Conservation (phyloP, 2,329 filamentous ascomycete genomes). For the Paecilomyces dactylethromorphus region DNA sequence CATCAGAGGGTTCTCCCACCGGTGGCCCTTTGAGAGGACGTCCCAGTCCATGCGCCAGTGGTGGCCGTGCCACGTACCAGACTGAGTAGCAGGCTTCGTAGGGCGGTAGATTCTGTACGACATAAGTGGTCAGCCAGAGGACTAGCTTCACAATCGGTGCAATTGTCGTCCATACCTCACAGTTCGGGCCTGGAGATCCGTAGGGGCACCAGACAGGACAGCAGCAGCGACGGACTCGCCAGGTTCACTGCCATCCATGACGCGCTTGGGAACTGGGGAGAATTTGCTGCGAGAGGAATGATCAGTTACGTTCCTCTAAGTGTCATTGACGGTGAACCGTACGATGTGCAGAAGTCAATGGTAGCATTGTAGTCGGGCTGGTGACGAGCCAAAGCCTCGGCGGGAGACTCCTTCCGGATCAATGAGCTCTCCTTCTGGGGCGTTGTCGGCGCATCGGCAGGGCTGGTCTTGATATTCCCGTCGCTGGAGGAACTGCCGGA, state of each 20-base stretch:
- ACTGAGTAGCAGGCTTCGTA: constrained; percentile 92
- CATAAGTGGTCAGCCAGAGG: not conserved
- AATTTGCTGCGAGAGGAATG: constrained; percentile 57
- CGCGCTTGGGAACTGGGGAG: constrained; percentile 80
- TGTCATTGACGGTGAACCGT: constrained; percentile 30
- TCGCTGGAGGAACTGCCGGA: constrained; percentile 47
- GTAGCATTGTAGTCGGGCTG: constrained; percentile 75
- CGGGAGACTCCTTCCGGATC: constrained; percentile 45
- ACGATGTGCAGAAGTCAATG: constrained; percentile 89
- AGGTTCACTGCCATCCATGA: constrained; percentile 87
- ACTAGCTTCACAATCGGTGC: not conserved
- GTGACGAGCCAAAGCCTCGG: constrained; percentile 53
- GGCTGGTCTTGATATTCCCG: constrained; percentile 34
- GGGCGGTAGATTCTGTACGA: constrained; percentile 76
- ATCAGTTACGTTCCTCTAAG: constrained; percentile 18
- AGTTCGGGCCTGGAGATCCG: constrained; percentile 87
- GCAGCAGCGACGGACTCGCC: constrained; percentile 70
- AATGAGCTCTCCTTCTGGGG: constrained; percentile 36
- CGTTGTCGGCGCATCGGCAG: constrained; percentile 37
- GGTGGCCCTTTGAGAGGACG: constrained; percentile 79
- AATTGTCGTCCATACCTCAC: constrained; percentile 62
- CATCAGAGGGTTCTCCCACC: constrained; percentile 98
- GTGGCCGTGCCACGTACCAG: constrained; percentile 74
- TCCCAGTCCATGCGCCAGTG: constrained; percentile 99
- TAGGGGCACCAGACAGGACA: constrained; percentile 82